Evolutionary conservation across 768 basidiomycete genomes (phyloP), one percentile per base, ranked within the genome.

Genomic region (Gloeostereum incarnatum): DNA sequence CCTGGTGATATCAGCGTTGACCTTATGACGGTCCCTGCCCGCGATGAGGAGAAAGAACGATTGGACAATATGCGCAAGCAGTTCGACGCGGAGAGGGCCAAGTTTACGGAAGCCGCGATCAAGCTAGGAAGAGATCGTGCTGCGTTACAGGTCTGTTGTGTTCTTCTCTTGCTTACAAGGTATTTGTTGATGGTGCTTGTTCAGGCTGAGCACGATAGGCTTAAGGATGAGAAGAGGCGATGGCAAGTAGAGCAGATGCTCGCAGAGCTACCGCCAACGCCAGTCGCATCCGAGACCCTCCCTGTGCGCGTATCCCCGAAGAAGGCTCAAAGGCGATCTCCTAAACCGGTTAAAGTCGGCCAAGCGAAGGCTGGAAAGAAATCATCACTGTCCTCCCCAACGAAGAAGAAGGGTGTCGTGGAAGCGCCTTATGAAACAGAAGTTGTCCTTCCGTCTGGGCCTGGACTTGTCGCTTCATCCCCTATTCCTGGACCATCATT

Each of bases 221-320:
- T 86, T 29, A 31, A 71, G 34, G 81, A 86, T 45, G 84, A 87
- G 53, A 81, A 74, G 49, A 70, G 79, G n/a, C 60, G 68, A n/a
- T 85, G 80, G 83, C 69, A 79, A 40, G 71, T 76, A 1, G 67
- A 80, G 33, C 62, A 61, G 52, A 78, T 83, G 67, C 62, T 77
- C 3, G 66, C 70, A 1, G 73, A 81, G 32, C 58, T 72, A 3
- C 71, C 74, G 14, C 69, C 70, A 7, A 68, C 68, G 16, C 65
- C 63, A 8, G 26, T 34, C 38, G 10, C 41, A 48, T 24, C 49
- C 48, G 35, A 39, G 7, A 14, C 39, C 25, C 40, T 39, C 18
- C 10, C 7, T 9, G 13, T 21, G 19, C 19, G 23, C n/a, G 8
- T 31, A 8, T 4, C 11, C 20, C 18, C 22, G 5, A 18, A 41